Conservation (phyloP, 148 eudicot species). For the Hydrangea macrophylla region DNA sequence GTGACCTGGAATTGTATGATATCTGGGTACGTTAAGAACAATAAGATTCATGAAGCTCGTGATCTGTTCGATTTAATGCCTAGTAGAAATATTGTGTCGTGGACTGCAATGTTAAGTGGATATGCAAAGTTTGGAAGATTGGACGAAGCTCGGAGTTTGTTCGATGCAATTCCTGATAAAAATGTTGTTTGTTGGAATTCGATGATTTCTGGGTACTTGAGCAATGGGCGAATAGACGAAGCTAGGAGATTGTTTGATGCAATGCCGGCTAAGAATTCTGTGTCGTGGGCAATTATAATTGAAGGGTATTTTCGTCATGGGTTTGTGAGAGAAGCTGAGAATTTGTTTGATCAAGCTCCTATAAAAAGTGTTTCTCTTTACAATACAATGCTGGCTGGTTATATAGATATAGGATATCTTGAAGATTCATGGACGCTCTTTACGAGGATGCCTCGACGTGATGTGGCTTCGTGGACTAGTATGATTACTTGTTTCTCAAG, state of each 20-base stretch:
- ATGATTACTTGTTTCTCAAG: conserved; percentile 48
- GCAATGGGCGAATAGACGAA: conserved; percentile 34
- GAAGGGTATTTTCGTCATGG: conserved; percentile 29
- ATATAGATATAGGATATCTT: conserved; percentile 41
- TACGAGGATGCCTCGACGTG: conserved; percentile 38
- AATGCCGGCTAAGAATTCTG: conserved; percentile 32
- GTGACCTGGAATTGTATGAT: conserved; percentile 77
- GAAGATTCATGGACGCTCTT: conserved; percentile 43
- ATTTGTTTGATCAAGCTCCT: conserved; percentile 35
- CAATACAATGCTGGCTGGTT: conserved; percentile 62
- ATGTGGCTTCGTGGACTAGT: conserved; percentile 60
- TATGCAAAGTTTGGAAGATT: conserved; percentile 45
- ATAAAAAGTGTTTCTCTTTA: conserved; percentile 34
- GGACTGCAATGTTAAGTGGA: conserved; percentile 69
- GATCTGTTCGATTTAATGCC: conserved; percentile 55
- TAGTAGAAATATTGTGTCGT: conserved; percentile 46
- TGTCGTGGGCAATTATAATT: conserved; percentile 26
- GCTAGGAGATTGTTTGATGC: conserved; percentile 36
- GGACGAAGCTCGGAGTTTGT: conserved; percentile 45
- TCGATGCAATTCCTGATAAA: conserved; percentile 41
- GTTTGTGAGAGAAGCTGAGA: conserved; percentile 20
- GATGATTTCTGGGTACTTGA: conserved; percentile 58
- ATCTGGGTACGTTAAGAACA: conserved; percentile 56
- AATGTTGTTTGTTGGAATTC: conserved; percentile 61
- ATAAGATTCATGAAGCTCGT: conserved; percentile 46